Percentiles rank a stretch among this genome's conserved stretches.
These are phyloP conservation scores for Aspergillus steynii DNA, from an alignment of 495 filamentous ascomycete genomes.

Conservation along the genomic window DNA sequence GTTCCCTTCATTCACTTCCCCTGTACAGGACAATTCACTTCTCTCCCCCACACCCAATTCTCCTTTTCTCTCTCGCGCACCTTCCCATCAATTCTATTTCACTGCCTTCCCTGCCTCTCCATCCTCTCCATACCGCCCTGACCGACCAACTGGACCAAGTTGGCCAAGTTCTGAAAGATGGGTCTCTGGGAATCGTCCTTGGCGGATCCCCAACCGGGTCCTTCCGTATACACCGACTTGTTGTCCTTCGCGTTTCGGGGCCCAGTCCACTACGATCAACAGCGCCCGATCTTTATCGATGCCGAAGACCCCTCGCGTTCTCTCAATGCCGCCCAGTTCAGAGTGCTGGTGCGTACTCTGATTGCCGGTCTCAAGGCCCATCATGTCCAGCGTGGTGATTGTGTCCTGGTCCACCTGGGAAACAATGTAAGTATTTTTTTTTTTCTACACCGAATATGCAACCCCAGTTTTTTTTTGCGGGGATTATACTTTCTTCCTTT, in stretches of 20 bases:
- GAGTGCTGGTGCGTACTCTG: constrained; percentile 48
- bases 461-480: constrained; percentile 9
- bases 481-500: constrained; percentile 4
- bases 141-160: not conserved
- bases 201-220: constrained; percentile 21
- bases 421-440: constrained; percentile 51
- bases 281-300: constrained; percentile 56
- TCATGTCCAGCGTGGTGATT: constrained; percentile 56
- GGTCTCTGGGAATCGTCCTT: constrained; percentile 34
- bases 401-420: constrained; percentile 60
- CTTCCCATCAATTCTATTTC: not conserved
- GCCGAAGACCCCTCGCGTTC: constrained; percentile 54
- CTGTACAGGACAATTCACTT: no score
- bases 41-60: no score
- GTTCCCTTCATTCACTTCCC: no score
- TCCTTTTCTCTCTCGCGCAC: no score
- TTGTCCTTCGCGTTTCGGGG: constrained; percentile 43
- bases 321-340: constrained; percentile 53
- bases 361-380: constrained; percentile 56
- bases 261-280: constrained; percentile 34
- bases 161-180: constrained; percentile 23
- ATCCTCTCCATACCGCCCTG: not conserved
- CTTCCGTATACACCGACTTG: constrained; percentile 40
- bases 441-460: constrained; percentile 15
- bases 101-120: not conserved